Base-by-base conservation (phyloP, 768 basidiomycete genomes). In the Mycena epipterygia region DNA sequence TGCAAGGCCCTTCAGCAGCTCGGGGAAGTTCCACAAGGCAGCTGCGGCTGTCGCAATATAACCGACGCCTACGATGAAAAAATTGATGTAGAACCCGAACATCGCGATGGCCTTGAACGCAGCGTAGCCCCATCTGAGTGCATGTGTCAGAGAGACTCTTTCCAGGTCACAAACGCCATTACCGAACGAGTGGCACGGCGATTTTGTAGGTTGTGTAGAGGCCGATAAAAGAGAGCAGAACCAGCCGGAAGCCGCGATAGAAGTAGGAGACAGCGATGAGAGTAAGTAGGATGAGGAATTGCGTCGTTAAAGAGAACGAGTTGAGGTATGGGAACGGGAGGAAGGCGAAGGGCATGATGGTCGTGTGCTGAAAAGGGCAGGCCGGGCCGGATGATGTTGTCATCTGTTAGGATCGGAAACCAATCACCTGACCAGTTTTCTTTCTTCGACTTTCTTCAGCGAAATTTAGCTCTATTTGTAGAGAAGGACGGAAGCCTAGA, bases 51-150 rank as follows among this genome's bases (percentile, higher is more conserved):
- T 70, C n/a, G 73, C n/a, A 27, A 77, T 72, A 30, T 78, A 78
- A 0, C 73, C 76, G 0, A 81, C 21, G 11, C 76, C 81, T 3
- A 79, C 61, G 48, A 77, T 64, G 71, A 83, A 79, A 73, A 79
- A 84, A 57, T 81, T 75, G 42, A 80, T 63, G 63, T 84, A 83
- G 63, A 84, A 84, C 1, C 82, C 81, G 55, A 82, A 71, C 80
- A 74, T 73, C 8, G 80, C 81, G 41, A 82, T 71, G 12, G 71
- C 77, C 49, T 81, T 82, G 72, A 81, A 79, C 12, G 79, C 35
- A 14, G 66, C 70, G 33, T 70, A 75, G 13, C 65, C 52, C 76
- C 77, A 79, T 55, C 72, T 70, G 33, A 8, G 21, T 44, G 3
- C 19, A 39, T 2, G 3, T 49, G 3, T 16, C 46, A 33, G 17